A percentile compares a stretch with the other conserved stretches of the same genome.
These are phyloP conservation scores for Phylloporus sp. DNA, from an alignment of 768 basidiomycete genomes.

Conservation along the genomic window DNA sequence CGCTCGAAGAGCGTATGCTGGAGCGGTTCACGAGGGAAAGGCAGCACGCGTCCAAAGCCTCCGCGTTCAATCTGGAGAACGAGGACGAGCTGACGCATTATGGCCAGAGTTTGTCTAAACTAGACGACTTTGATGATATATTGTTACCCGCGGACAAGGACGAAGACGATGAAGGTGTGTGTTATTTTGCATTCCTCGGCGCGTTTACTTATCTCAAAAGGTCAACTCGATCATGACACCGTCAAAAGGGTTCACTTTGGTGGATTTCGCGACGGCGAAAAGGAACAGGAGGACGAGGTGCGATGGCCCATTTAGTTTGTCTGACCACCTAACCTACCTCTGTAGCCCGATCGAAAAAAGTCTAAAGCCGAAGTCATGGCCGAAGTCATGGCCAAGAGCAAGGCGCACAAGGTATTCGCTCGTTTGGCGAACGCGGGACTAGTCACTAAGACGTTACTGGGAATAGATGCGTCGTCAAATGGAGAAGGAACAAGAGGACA, in stretches of 20 bases:
- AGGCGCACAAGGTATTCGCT: conserved; percentile 76
- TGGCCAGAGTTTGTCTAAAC: conserved; percentile 77
- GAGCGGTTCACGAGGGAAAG: conserved; percentile 93
- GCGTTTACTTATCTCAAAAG: conserved; percentile 30
- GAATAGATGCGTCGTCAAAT: conserved; percentile 81
- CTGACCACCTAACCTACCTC: neutral
- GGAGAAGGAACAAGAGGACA: conserved; percentile 80
- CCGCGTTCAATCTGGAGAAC: conserved; percentile 84
- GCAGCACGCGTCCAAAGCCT: conserved; percentile 70
- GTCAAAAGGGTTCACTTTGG: conserved; percentile 78
- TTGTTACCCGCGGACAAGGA: conserved; percentile 53
- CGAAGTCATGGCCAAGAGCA: conserved; percentile 96
- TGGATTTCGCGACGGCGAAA: conserved; percentile 73
- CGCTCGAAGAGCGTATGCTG: conserved; percentile 94
- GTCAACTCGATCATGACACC: conserved; percentile 61
- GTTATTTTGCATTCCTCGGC: neutral
- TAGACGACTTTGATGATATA: conserved; percentile 79
- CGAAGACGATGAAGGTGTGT: conserved; percentile 43
- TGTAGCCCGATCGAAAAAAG: conserved; percentile 78
- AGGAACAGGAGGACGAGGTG: conserved; percentile 48
- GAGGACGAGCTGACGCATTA: conserved; percentile 91
- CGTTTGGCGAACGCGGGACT: neutral
- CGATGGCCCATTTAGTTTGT: conserved; percentile 6
- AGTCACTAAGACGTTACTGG: neutral
- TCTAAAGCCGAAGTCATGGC: conserved; percentile 96